Conservation (phyloP, 352 stramenopile genomes). For the Phytophthora litchii region DNA sequence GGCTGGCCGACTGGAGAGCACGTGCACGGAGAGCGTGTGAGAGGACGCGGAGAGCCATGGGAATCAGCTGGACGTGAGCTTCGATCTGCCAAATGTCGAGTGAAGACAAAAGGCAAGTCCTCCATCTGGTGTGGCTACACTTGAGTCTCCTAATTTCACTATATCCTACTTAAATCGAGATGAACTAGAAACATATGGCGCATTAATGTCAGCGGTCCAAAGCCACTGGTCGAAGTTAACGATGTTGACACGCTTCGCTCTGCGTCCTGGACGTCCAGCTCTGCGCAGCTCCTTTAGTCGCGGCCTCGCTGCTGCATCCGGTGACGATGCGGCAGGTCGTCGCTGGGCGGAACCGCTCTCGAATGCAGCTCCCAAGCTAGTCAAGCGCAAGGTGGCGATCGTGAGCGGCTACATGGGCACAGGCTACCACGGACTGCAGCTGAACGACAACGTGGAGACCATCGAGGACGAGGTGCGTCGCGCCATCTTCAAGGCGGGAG, state of each 20-base stretch:
- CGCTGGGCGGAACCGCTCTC: conserved; percentile 9
- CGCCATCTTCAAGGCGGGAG: conserved; percentile 79
- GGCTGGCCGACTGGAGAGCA: conserved; percentile 25
- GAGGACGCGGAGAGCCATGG: conserved; percentile 64
- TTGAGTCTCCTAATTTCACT: conserved; percentile 2
- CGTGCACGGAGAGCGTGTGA: conserved; percentile 57
- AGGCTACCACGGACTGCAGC: conserved; percentile 78
- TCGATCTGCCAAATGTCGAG: conserved; percentile 32
- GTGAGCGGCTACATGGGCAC: conserved; percentile 86
- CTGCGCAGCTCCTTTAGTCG: conserved; percentile 19
- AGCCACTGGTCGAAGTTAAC: conserved; percentile 20
- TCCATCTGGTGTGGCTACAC: conserved; percentile 18
- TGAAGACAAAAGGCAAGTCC: conserved; percentile 14
- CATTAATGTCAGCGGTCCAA: background rate
- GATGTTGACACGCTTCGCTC: conserved; percentile 35
- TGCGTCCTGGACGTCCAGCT: conserved; percentile 15
- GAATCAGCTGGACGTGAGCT: background rate
- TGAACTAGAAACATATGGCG: background rate
- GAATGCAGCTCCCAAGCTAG: conserved; percentile 32
- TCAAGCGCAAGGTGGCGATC: conserved; percentile 91
- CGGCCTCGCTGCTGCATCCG: conserved; percentile 6
- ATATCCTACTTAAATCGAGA: conserved; percentile 7
- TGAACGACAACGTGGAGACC: conserved; percentile 81
- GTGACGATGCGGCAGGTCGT: background rate
- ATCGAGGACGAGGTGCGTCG: conserved; percentile 85